Evolutionary conservation across 2,329 filamentous ascomycete species (phyloP), one percentile per base, ranked within the genome.

Genomic region (Hymenoscyphus infarciens): DNA sequence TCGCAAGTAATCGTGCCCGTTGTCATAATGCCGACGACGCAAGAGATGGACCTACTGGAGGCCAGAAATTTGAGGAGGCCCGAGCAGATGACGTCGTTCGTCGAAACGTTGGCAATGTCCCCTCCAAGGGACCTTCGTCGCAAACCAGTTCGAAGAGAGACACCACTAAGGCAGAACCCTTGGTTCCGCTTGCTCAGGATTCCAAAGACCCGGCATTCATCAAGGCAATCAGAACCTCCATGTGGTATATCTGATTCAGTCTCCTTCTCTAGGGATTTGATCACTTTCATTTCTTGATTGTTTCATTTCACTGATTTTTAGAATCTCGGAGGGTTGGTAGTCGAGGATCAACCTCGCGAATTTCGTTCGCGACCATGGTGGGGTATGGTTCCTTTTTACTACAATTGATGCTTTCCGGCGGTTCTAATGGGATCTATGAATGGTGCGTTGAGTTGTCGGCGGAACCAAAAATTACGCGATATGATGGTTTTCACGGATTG

Each of bases 1-100:
- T 99, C 66, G 92, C 93, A 38, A 89, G 92, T 8, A 86, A 87
- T 63, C 90, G 95, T 57, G 92, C 91, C 22, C 87, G 87, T 60
- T 81, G 87, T 3, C 95, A 99, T 67, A 87, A 94, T 71, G 75
- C 80, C 63, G 68, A 78, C 3, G 72, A 78, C 0, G 73, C 79
- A 0, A 82, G 79, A 16, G 77, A 74, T 65, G 77, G 82, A 71
- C 73, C 79, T 74, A 68, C 75, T 59, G 68, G 75, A 59, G 78
- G 79, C 11, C 75, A 78, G 53, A 81, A 82, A 69, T 79, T 71
- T 35, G 67, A 72, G 27, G 74, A 75, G 61, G 57, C 13, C 11
- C 61, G 61, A 8, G 68, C 70, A 54, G 68, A 72, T 39, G 62
- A 54, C 5, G 62, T 60, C 19, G 60, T 60, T 61, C 58, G 63